Evolutionary conservation across 139 green algal genomes (phyloP), one percentile per base, ranked within the genome.

Genomic region (Chlorella vulgaris): DNA sequence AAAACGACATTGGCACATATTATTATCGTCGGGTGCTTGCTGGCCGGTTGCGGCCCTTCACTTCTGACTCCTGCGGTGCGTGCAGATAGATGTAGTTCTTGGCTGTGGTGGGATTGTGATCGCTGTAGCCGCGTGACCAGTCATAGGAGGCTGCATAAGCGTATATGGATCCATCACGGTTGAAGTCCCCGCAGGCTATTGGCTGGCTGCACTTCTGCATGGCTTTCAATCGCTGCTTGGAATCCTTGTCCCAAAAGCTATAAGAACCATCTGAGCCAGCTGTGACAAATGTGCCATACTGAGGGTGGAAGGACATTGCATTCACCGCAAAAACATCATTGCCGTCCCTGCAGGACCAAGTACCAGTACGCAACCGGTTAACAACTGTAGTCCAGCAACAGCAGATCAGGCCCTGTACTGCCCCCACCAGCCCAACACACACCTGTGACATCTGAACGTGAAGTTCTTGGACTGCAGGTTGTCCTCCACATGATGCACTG

Each of bases 211-310:
- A 76, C 78, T 92, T 93, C 24, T 81, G 50, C 92, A 98, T 93
- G 28, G 93, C 94, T 82, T 98, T 99, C 51, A 99, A 88, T 35
- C 96, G 89, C 89, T 99, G 96, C 90, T 99, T 99, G 79, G 38
- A 89, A 85, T 99, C 96, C 87, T 99, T 98, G 91, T 99, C 96
- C 96, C 96, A 99, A 74, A 99, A 99, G 89, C 98, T 98, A 88
- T 96, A 99, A 4, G 91, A 90, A 42, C 96, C 96, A 70, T 99
- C 96, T 3, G 90, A 91, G 36, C 96, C 96, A 0, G 95, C 86
- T 5, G 96, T 99, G 0, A 94, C 92, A 88, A 99, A 99, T 0
- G 96, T 99, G 65, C 92, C 92, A 83, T 91, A 91, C 70, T 86
- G 71, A 1, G 96, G 95, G 87, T 99, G 96, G 81, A 99, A 99